Base-by-base conservation (phyloP, 805 yeast genomes). In the Millerago galiae region DNA sequence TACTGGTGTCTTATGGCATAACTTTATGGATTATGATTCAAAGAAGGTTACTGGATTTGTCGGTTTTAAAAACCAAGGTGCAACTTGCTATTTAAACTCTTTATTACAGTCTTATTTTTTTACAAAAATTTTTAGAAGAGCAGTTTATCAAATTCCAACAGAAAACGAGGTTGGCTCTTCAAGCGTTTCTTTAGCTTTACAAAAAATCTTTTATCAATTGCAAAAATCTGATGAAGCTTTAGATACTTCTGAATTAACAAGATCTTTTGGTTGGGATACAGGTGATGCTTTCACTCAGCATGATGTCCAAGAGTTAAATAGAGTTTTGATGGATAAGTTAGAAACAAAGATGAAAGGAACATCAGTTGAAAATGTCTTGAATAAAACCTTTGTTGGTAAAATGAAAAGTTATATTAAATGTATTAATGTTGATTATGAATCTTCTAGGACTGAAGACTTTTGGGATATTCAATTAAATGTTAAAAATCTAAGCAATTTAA, bases 381-480 rank as follows among this genome's bases (percentile, higher is more conserved):
- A 78, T 55, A 83, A 86, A 45, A 74, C 90, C 2, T 93, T 93
- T 66, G 98, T 93, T 13, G 99, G 98, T 10, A 89, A 85, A 62
- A 93, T 91, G 98, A 91, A 86, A 62, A 85, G 95, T 51, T 93
- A 78, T 58, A 86, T 93, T 55, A 84, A 88, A 61, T 93, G 99
- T 65, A 76, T 91, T 35, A 78, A 91, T 60, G 97, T 93, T 12
- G 88, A 90, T 40, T 93, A 87, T 60, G 98, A 93, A 65, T 83
- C 95, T 32, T 79, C 95, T 3, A 75, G 97, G 47, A 77, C 74
- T 4, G 99, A 93, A 62, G 98, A 93, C 58, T 93, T 85, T 58
- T 93, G 99, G 99, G 99, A 93, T 68, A 85, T 93, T 47, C 99
- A 93, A 63, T 69, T 93, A 47, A 93, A 93, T 56, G 99, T 93